A percentile compares a stretch with the other conserved stretches of the same genome.
Evolutionary conservation across 2,329 filamentous ascomycete species (phyloP).

Genomic region (Penicillium italicum): DNA sequence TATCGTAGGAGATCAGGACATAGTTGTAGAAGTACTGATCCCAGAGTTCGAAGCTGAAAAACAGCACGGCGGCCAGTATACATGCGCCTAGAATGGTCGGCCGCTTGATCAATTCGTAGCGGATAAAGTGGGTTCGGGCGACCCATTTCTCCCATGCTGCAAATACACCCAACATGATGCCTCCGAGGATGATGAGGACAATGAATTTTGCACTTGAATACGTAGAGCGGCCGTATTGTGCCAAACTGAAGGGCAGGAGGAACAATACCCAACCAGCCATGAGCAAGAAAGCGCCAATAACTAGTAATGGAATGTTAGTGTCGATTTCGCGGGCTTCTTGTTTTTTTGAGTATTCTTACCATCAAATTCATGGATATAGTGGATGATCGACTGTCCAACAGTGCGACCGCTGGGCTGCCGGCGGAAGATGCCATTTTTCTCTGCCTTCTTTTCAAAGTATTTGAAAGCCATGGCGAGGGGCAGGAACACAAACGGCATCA

Average conservation of each 20-base stretch:
- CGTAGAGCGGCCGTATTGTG: conserved; percentile 35
- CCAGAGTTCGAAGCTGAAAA: conserved; percentile 53
- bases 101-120: conserved; percentile 50
- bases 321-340: conserved; percentile 45
- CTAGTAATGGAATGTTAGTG: conserved; percentile 5
- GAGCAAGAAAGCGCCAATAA: conserved; percentile 44
- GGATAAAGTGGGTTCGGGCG: conserved; percentile 53
- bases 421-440: conserved; percentile 51
- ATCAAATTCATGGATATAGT: conserved; percentile 63
- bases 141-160: conserved; percentile 54
- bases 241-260: conserved; percentile 62
- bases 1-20: conserved; percentile 51
- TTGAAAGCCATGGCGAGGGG: conserved; percentile 56
- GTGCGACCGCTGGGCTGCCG: conserved; percentile 47
- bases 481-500: conserved; percentile 54
- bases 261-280: conserved; percentile 60
- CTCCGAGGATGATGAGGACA: conserved; percentile 53
- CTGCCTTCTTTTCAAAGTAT: conserved; percentile 57
- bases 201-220: conserved; percentile 50
- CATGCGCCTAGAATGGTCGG: conserved; percentile 53
- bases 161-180: conserved; percentile 53
- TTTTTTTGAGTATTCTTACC: conserved; percentile 42
- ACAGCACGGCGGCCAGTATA: conserved; percentile 47
- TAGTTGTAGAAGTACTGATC: conserved; percentile 54
- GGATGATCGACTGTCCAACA: conserved; percentile 44